phyloP scores from a whole-genome alignment of 192 early-diverging fungal genomes.

The Diversispora epigaea region DNA sequence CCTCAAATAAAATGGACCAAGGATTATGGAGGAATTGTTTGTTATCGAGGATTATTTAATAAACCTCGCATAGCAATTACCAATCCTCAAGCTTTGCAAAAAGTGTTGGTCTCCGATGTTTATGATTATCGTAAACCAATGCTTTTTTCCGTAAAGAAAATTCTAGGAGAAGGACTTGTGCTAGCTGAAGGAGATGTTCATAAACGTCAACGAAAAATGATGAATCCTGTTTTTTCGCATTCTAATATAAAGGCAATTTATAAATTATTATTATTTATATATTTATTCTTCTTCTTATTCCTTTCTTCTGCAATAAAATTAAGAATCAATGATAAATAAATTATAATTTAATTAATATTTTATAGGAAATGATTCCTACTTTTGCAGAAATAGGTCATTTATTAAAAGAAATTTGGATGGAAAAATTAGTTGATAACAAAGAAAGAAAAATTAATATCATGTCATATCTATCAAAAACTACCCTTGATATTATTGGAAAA shows the following conservation, averaged over 20 bases:
- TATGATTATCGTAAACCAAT: conserved; percentile 53
- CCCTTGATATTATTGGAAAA: conserved; percentile 49
- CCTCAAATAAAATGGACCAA: conserved; percentile 50
- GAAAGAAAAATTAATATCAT: conserved; percentile 38
- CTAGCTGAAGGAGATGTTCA: conserved; percentile 55
- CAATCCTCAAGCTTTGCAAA: conserved; percentile 48
- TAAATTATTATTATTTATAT: conserved; percentile 30
- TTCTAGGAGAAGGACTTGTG: conserved; percentile 51
- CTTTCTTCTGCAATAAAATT: not conserved
- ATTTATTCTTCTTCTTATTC: not conserved
- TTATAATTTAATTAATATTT: not conserved
- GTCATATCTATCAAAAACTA: conserved; percentile 37
- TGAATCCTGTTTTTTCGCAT: conserved; percentile 55
- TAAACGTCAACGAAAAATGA: conserved; percentile 52
- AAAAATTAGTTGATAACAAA: conserved; percentile 32
- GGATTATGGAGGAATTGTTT: conserved; percentile 52
- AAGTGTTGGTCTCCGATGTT: conserved; percentile 43
- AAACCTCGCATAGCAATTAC: conserved; percentile 43
- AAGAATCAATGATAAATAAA: not conserved
- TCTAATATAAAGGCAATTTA: conserved; percentile 41
- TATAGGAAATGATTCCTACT: conserved; percentile 2
- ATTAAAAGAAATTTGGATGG: conserved; percentile 42
- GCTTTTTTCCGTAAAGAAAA: conserved; percentile 34
- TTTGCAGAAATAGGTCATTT: conserved; percentile 37
- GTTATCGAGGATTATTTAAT: conserved; percentile 50